Percentiles rank a stretch among this genome's conserved stretches.
phyloP scores from a whole-genome alignment of 371 early-diverging fungal species.

The Apophysomyces elegans region DNA sequence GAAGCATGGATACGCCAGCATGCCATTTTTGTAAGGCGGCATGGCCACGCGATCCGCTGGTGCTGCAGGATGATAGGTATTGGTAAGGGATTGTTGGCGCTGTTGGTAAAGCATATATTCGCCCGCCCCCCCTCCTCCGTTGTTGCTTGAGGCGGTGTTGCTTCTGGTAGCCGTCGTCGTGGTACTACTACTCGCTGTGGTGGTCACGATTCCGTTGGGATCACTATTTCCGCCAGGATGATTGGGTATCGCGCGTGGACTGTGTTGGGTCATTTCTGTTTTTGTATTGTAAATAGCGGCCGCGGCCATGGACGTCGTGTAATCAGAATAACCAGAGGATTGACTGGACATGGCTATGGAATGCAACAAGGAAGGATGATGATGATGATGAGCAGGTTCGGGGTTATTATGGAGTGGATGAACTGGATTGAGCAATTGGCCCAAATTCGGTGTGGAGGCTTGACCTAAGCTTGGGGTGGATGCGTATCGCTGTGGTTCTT shows the following conservation, averaged over 20 bases:
- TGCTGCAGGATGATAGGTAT: slow-evolving; percentile 5
- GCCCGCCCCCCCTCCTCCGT: background rate
- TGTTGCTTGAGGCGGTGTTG: background rate
- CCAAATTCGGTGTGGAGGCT: slow-evolving; percentile 28
- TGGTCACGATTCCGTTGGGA: too few relatives aligned
- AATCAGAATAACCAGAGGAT: slow-evolving; percentile 5
- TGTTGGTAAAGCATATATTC: slow-evolving; percentile 9
- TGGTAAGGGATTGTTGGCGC: slow-evolving; percentile 8
- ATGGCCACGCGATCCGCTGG: background rate
- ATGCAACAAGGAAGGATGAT: slow-evolving; percentile 13
- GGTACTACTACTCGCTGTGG: too few relatives aligned
- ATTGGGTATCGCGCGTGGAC: slow-evolving; percentile 3
- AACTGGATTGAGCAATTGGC: slow-evolving; percentile 46
- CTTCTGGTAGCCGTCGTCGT: too few relatives aligned
- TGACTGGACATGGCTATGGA: slow-evolving; percentile 16
- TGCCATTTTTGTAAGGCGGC: slow-evolving; percentile 10
- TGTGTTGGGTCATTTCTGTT: slow-evolving; percentile 7
- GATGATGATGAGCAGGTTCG: background rate
- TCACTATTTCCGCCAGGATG: slow-evolving; percentile 9
- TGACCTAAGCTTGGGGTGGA: slow-evolving; percentile 14
- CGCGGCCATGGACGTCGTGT: slow-evolving; percentile 9
- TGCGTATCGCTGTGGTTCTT: slow-evolving; percentile 13
- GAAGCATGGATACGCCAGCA: slow-evolving; percentile 10
- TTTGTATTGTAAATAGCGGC: slow-evolving; percentile 5
- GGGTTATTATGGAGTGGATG: slow-evolving; percentile 35